A percentile compares a stretch with the other conserved stretches of the same genome.
Evolutionary conservation across 2,329 filamentous ascomycete species (phyloP).

Genomic region (Trichophyton benhamiae): DNA sequence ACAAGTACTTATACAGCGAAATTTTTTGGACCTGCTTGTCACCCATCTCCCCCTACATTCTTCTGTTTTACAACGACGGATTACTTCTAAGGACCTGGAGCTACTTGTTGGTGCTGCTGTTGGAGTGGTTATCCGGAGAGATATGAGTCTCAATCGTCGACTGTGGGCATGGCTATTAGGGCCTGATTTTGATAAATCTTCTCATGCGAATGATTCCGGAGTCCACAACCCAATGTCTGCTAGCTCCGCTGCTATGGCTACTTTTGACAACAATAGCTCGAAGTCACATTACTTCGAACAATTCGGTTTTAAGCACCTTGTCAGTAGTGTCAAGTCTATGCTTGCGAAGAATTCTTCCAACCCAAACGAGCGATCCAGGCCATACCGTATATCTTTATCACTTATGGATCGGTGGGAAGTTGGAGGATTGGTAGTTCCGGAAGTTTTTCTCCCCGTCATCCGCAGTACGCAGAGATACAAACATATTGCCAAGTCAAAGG

Average conservation of each 20-base stretch:
- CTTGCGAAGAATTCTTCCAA: conserved; percentile 46
- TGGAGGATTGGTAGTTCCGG: conserved; percentile 74
- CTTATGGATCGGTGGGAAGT: conserved; percentile 99
- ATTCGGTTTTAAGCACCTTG: conserved; percentile 62
- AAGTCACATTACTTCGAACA: conserved; percentile 72
- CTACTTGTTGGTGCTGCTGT: conserved; percentile 69
- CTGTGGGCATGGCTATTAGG: conserved; percentile 96
- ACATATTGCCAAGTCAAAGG: conserved; percentile 48
- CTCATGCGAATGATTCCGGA: conserved; percentile 27
- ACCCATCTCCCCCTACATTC: conserved; percentile 80
- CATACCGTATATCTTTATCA: conserved; percentile 84
- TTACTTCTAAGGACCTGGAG: conserved; percentile 65
- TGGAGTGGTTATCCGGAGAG: conserved; percentile 76
- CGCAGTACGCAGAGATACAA: conserved; percentile 68
- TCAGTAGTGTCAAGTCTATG: conserved; percentile 63
- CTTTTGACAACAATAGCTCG: conserved; percentile 38
- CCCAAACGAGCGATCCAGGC: conserved; percentile 60
- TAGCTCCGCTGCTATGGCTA: conserved; percentile 18
- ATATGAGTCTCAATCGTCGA: conserved; percentile 91
- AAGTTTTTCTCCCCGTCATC: conserved; percentile 77
- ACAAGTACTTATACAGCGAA: conserved; percentile 82
- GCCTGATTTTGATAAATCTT: conserved; percentile 45
- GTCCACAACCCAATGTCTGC: conserved; percentile 19
- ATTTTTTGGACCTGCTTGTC: conserved; percentile 84
- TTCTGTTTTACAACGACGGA: conserved; percentile 60